phyloP scores from a whole-genome alignment of 106 monocot species.

The Triglochin maritima region DNA sequence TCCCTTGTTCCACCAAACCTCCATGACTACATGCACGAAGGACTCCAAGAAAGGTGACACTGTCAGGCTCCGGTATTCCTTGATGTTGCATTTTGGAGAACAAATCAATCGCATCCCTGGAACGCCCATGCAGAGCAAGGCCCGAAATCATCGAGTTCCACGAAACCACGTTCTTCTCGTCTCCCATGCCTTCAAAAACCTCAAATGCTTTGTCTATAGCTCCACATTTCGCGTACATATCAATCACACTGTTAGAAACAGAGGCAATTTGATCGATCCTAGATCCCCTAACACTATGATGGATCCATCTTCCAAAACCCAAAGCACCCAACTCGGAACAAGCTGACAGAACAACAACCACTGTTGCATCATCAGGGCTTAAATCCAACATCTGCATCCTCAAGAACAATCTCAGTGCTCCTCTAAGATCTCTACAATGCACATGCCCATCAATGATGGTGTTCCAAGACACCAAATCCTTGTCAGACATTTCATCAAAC shows the following conservation, averaged over 20 bases:
- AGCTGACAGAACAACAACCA: constrained; percentile 39
- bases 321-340: constrained; percentile 41
- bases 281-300: constrained; percentile 11
- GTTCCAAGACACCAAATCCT: constrained; percentile 54
- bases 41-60: constrained; percentile 50
- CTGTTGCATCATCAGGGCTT: constrained; percentile 32
- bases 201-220: constrained; percentile 21
- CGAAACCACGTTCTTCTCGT: constrained; percentile 34
- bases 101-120: constrained; percentile 27
- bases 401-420: constrained; percentile 20
- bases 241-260: constrained; percentile 40
- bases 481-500: constrained; percentile 34
- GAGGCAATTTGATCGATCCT: constrained; percentile 6
- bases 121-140: constrained; percentile 38
- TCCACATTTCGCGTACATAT: constrained; percentile 69
- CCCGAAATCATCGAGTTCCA: constrained; percentile 59
- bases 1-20: constrained; percentile 42
- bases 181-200: constrained; percentile 35
- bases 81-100: constrained; percentile 26
- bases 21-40: constrained; percentile 47
- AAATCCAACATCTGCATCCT: constrained; percentile 26
- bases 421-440: constrained; percentile 17
- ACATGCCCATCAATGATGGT: constrained; percentile 33
- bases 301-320: constrained; percentile 33
- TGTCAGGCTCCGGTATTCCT: constrained; percentile 27